Conservation (phyloP, 2,329 filamentous ascomycete species). For the Cercospora beticola region DNA sequence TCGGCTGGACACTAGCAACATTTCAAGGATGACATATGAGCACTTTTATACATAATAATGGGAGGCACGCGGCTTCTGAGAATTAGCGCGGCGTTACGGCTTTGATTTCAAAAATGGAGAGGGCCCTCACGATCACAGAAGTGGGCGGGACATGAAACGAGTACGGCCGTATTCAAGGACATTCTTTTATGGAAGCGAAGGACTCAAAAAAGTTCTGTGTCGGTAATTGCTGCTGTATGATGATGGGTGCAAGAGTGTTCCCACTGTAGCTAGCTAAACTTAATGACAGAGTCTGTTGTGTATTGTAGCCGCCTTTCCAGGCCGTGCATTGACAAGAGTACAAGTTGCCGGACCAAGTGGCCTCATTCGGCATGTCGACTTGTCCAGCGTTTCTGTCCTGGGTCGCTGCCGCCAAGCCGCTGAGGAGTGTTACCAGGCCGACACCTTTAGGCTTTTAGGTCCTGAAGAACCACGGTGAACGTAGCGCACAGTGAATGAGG, state of each 20-base stretch:
- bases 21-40: neutral
- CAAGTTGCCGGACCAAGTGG: neutral
- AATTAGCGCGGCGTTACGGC: conserved; percentile 11
- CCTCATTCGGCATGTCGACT: neutral
- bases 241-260: neutral
- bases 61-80: neutral
- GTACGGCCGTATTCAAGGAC: neutral
- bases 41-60: conserved; percentile 1
- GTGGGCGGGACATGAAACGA: conserved; percentile 2
- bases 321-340: neutral
- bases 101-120: neutral
- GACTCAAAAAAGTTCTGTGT: neutral
- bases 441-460: neutral
- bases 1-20: neutral
- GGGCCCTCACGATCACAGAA: conserved; percentile 4
- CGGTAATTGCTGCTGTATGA: neutral
- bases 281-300: conserved; percentile 1
- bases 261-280: neutral
- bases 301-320: neutral
- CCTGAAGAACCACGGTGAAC: neutral
- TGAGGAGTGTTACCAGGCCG: neutral
- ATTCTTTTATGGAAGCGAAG: conserved; percentile 4
- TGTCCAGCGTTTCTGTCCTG: neutral
- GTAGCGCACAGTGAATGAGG: neutral
- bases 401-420: neutral